Conservation (phyloP, 345 rosid species). For the Pelargonium nanum region DNA sequence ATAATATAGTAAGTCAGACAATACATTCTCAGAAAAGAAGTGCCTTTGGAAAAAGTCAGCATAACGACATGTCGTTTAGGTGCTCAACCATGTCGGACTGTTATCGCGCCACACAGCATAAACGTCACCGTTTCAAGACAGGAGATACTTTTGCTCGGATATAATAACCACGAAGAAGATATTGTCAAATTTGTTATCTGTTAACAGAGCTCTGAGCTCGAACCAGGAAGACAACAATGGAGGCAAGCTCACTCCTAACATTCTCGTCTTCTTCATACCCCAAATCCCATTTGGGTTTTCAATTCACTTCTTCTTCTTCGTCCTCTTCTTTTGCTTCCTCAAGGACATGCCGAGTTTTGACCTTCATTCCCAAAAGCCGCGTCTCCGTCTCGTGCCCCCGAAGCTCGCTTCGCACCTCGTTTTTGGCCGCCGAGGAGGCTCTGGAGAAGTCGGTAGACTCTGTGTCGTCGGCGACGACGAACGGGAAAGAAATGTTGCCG, state of each 20-base stretch:
- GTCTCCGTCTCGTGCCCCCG: constrained; percentile 6
- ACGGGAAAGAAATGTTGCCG: constrained; percentile 41
- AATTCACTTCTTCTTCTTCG: background rate
- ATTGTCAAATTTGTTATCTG: background rate
- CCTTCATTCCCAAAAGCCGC: background rate
- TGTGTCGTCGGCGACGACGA: constrained; percentile 11
- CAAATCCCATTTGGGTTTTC: constrained; percentile 6
- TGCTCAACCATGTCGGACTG: too few relatives aligned
- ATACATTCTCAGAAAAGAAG: too few relatives aligned
- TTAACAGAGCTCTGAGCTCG: background rate
- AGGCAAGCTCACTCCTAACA: constrained; percentile 34
- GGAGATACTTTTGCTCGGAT: too few relatives aligned
- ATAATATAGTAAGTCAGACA: too few relatives aligned
- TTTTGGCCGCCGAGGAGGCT: constrained; percentile 32
- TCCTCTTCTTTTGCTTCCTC: constrained; percentile 1
- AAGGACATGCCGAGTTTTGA: constrained; percentile 2
- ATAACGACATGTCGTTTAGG: too few relatives aligned
- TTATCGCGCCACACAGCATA: too few relatives aligned
- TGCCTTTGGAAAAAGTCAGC: too few relatives aligned
- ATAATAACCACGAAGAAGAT: background rate
- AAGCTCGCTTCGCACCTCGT: constrained; percentile 31
- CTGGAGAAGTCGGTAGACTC: constrained; percentile 16
- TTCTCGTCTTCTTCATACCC: constrained; percentile 13
- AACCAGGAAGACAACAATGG: constrained; percentile 20
- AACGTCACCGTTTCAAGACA: too few relatives aligned